Base-by-base conservation (phyloP, 2,329 filamentous ascomycete genomes). In the Aspergillus tubingensis region DNA sequence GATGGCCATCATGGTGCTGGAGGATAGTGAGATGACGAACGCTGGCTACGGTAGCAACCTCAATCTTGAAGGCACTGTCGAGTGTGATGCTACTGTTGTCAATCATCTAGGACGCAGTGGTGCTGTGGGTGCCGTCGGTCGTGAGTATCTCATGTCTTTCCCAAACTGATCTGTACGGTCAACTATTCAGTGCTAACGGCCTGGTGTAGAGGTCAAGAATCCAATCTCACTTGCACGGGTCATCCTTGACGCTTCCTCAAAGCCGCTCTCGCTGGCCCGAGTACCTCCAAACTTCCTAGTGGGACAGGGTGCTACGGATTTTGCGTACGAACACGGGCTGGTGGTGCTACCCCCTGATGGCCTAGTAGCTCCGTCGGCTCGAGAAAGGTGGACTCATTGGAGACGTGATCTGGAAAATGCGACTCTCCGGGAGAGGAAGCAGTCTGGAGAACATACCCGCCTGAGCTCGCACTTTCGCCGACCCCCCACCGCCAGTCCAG, bases 11-110 rank as follows among this genome's bases (percentile, higher is more conserved):
- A 91, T 89, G 67, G 83, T 91, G 19, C 86, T 99, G 17, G 95
- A 99, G 77, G 91, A 99, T 73, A 88, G 90, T 59, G 92, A 97
- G 70, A 96, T 99, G 66, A 99, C 96, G 38, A 99, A 99, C 74
- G 91, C 94, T 39, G 95, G 95, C 0, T 98, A 91, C 73, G 95
- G 96, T 50, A 99, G 95, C 77, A 99, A 99, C 70, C 81, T 99
- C 23, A 89, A 91, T 48, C 91, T 96, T 64, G 90, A 97, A 67
- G 95, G 95, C 1, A 86, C 88, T 1, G 95, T 98, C 11, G 95
- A 99, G 75, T 96, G 93, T 68, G 95, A 99, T 80, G 95, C 95
- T 58, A 93, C 92, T 0, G 86, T 99, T 57, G 90, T 99, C 43
- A 93, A 99, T 71, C 91, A 98, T 73, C 81, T 89, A 54, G 95